phyloP scores from a whole-genome alignment of 164 flowering plant genomes.

The Tinospora cordifolia region DNA sequence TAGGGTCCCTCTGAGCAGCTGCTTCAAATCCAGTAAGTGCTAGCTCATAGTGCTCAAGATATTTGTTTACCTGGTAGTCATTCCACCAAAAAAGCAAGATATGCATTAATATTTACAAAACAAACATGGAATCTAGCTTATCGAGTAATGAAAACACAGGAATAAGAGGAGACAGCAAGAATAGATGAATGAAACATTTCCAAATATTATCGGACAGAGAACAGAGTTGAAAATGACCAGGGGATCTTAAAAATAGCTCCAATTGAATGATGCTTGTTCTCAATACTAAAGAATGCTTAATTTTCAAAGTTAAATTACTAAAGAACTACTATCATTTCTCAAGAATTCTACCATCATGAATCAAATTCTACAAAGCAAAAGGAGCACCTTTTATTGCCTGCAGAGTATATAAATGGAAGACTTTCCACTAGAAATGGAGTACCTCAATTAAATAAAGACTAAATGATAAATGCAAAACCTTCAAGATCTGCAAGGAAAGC shows the following conservation, averaged over 20 bases:
- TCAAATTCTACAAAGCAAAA: background rate
- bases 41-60: conserved; percentile 81
- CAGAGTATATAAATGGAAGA: no score
- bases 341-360: no score
- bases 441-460: background rate
- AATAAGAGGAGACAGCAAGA: background rate
- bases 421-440: background rate
- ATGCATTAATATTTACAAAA: background rate
- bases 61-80: conserved; percentile 58
- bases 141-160: background rate
- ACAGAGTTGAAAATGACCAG: background rate
- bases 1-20: conserved; percentile 80
- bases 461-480: background rate
- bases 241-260: background rate
- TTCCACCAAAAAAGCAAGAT: background rate
- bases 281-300: no score
- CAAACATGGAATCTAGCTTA: background rate
- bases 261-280: no score
- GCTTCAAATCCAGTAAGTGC: conserved; percentile 94
- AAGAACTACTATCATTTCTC: no score
- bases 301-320: no score
- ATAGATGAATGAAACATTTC: background rate
- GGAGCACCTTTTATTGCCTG: background rate
- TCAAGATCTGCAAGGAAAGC: no score
- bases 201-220: background rate